Evolutionary conservation across 2,329 filamentous ascomycete genomes (phyloP).

Genomic region (Herpotrichia juniperi): DNA sequence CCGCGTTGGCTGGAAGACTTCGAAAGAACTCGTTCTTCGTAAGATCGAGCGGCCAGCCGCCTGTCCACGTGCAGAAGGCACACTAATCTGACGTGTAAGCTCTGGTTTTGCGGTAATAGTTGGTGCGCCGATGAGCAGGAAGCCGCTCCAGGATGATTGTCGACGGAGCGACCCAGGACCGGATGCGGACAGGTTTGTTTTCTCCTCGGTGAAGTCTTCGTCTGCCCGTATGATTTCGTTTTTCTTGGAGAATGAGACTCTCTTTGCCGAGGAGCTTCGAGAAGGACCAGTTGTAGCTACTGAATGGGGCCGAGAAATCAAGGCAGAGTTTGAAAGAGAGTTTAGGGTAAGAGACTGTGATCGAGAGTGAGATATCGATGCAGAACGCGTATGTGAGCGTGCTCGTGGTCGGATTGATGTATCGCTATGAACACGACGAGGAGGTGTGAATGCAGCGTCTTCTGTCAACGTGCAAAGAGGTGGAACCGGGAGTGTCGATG

Average conservation of each 20-base stretch:
- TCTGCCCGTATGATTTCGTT: not conserved
- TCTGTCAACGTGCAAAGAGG: not conserved
- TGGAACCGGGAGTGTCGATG: not conserved
- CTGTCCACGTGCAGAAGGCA: not conserved
- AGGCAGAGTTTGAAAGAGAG: not conserved
- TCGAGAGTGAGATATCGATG: not conserved
- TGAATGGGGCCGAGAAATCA: not conserved
- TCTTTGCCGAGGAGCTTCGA: not conserved
- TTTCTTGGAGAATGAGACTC: not conserved
- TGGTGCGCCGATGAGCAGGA: not conserved
- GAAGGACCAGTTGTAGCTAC: not conserved
- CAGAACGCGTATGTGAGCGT: not conserved
- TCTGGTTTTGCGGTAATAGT: not conserved
- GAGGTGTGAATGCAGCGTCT: not conserved
- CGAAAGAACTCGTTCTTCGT: slow-evolving; percentile 1
- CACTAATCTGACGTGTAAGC: not conserved
- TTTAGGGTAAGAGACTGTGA: not conserved
- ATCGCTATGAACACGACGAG: not conserved
- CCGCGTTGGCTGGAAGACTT: not conserved
- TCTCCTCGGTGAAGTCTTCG: not conserved
- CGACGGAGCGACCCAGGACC: not conserved
- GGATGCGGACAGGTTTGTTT: not conserved
- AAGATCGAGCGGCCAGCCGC: slow-evolving; percentile 3
- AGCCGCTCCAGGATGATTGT: not conserved
- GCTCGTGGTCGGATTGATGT: not conserved